Percentiles rank a stretch among this genome's conserved stretches.
Evolutionary conservation across 768 basidiomycete genomes (phyloP).

Genomic region (Naganishia antarctica): DNA sequence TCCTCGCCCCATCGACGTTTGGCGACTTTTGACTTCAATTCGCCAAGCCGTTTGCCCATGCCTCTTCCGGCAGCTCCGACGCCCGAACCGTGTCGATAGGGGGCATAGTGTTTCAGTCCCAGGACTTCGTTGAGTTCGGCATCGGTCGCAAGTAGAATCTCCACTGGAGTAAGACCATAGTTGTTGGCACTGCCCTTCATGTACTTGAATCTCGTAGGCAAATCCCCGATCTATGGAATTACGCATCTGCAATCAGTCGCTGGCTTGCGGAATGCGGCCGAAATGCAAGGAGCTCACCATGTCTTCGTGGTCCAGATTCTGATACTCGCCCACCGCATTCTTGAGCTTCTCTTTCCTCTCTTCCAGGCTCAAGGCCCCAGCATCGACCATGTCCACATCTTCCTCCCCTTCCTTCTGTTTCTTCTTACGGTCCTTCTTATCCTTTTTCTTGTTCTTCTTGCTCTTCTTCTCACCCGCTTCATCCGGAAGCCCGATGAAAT

Average conservation of each 20-base stretch:
- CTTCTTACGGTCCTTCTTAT: conserved; percentile 32
- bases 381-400: conserved; percentile 53
- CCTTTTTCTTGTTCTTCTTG: conserved; percentile 42
- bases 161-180: conserved; percentile 70
- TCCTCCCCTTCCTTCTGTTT: conserved; percentile 23
- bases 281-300: conserved; percentile 58
- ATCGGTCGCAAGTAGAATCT: conserved; percentile 87
- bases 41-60: conserved; percentile 63
- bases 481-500: conserved; percentile 36
- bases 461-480: conserved; percentile 31
- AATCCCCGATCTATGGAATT: conserved; percentile 86
- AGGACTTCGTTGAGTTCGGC: conserved; percentile 87
- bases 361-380: conserved; percentile 61
- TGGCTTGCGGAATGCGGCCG: neutral
- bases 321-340: conserved; percentile 85
- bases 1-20: conserved; percentile 50
- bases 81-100: conserved; percentile 64
- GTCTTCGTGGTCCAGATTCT: conserved; percentile 90
- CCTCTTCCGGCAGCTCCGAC: conserved; percentile 44
- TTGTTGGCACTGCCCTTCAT: conserved; percentile 57
- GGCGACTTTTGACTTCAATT: conserved; percentile 63
- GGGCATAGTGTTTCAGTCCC: conserved; percentile 82
- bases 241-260: too few relatives aligned
- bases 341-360: conserved; percentile 78
- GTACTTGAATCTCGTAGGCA: conserved; percentile 92